Conservation (phyloP, 192 early-diverging fungal genomes). For the Coemansia sp. region DNA sequence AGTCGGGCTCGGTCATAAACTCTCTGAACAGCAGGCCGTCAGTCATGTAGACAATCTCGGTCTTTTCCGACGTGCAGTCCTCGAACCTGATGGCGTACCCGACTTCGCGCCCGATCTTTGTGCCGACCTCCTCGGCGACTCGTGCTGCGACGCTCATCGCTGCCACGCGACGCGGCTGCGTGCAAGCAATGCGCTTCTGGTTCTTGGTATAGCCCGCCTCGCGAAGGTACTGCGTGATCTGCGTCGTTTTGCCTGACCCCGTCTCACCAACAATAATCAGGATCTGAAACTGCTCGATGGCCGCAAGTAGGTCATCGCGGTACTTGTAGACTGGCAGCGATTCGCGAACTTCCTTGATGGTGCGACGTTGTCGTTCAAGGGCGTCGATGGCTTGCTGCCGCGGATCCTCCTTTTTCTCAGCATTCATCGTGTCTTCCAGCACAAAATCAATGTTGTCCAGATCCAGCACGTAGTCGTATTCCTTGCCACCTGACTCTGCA, state of each 20-base stretch:
- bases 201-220: constrained; percentile 92
- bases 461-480: constrained; percentile 95
- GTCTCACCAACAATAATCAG: constrained; percentile 97
- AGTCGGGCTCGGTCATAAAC: constrained; percentile 94
- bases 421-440: constrained; percentile 63
- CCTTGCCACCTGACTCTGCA: constrained; percentile 53
- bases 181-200: constrained; percentile 89
- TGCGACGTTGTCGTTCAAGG: constrained; percentile 63
- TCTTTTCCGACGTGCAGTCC: constrained; percentile 95
- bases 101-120: constrained; percentile 87
- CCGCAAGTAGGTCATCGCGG: constrained; percentile 77
- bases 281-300: constrained; percentile 80
- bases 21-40: constrained; percentile 97
- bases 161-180: constrained; percentile 96
- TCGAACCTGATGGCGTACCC: constrained; percentile 98
- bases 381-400: constrained; percentile 60
- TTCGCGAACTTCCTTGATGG: constrained; percentile 52
- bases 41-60: constrained; percentile 97
- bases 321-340: constrained; percentile 91
- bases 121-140: constrained; percentile 96
- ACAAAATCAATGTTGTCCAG: constrained; percentile 91
- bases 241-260: constrained; percentile 98
- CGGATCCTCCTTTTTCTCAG: constrained; percentile 55
- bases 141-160: constrained; percentile 97
- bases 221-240: constrained; percentile 93